Base-by-base conservation (phyloP, 768 basidiomycete species). In the Boletus vinaceobasis region DNA sequence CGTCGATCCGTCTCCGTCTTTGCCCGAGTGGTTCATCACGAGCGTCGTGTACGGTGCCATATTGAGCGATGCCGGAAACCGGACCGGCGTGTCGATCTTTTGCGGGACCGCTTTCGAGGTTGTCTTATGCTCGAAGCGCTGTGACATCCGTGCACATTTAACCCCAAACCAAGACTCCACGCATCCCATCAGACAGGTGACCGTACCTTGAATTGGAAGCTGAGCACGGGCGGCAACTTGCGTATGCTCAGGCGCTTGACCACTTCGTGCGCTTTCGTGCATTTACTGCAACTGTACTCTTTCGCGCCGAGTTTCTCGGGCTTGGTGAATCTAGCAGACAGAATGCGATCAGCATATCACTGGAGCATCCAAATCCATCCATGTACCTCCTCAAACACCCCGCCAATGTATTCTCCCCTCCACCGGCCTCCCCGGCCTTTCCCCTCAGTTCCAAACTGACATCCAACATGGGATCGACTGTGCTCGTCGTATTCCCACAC, bases 111-210 rank as follows among this genome's bases (percentile, higher is more conserved):
- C 76, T 66, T 85, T 90, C 62, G 93, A 82, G 42, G 77, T 71
- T 44, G 84, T 81, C 62, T 86, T 88, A 65, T 97, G 93, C 65
- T 96, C 94, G 69, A 98, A 98, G 3, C 96, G 87, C 94, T 97
- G 65, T 1, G 9, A 29, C 7, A 11, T 2, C 2, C 23, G 6
- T 5, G 35, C 13, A 17, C 29, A 27, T 44, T 39, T 7, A 47
- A 17, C 5, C 6, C 19, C 10, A 7, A 32, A 27, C 8, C n/a
- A 15, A n/a, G 36, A 17, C 13, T 6, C 33, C 2, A 4, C 10
- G 11, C 23, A 17, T 23, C 15, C 17, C 35, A 42, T 11, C 31
- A 13, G 31, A 33, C 7, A 7, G 26, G 26, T 5, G 13, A 26
- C 3, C 55, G 13, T 11, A 51, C 95, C 80, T 98, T 98, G 77